Evolutionary conservation across 116 monocot species (phyloP).

Genomic region (Dioscorea cayenensis): DNA sequence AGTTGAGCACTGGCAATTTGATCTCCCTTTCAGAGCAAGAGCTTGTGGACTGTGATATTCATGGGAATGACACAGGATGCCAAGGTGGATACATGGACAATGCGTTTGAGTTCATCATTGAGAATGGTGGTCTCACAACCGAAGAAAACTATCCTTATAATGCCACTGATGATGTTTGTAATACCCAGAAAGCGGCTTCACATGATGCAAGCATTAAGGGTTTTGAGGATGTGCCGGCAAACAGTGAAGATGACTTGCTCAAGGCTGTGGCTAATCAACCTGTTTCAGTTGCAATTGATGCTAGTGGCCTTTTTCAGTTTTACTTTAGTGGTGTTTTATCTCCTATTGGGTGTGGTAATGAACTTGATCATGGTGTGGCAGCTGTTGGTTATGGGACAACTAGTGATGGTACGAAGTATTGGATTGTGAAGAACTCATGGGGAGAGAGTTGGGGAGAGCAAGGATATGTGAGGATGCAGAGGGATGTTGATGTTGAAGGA

Average conservation of each 20-base stretch:
- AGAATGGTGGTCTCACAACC: background rate
- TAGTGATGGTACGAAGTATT: constrained; percentile 13
- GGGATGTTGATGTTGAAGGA: background rate
- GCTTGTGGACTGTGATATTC: constrained; percentile 19
- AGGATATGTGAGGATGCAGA: background rate
- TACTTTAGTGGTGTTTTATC: background rate
- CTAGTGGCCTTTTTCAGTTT: background rate
- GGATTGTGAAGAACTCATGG: constrained; percentile 35
- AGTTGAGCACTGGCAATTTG: constrained; percentile 15
- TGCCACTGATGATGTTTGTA: background rate
- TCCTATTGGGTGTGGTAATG: background rate
- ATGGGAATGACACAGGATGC: background rate
- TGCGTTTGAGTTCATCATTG: background rate
- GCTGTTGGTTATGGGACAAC: constrained; percentile 13
- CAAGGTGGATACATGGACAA: background rate
- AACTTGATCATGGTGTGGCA: constrained; percentile 14
- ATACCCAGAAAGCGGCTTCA: background rate
- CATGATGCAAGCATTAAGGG: background rate
- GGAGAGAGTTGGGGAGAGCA: constrained; percentile 12
- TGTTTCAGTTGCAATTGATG: background rate
- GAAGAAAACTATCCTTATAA: background rate
- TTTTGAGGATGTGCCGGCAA: background rate
- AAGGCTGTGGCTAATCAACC: background rate
- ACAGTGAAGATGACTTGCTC: background rate
- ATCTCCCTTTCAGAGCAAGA: constrained; percentile 30